Evolutionary conservation across 2,329 filamentous ascomycete genomes (phyloP).

Genomic region (Mycogone perniciosa): DNA sequence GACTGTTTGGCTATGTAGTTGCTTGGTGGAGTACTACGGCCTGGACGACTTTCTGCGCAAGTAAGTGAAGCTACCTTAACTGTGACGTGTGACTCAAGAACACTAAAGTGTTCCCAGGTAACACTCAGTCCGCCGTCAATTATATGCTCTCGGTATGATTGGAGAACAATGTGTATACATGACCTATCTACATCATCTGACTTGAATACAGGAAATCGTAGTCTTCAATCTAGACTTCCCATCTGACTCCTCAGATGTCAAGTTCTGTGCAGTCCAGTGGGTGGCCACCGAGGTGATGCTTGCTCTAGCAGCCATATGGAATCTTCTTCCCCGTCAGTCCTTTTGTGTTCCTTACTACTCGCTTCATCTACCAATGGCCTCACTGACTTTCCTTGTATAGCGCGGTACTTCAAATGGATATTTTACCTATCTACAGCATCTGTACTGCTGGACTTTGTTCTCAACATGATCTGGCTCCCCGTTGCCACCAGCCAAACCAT

Average conservation of each 20-base stretch:
- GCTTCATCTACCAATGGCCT: background rate
- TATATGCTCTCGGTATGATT: constrained; percentile 44
- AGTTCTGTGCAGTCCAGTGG: constrained; percentile 56
- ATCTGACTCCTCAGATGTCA: constrained; percentile 44
- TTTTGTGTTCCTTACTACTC: background rate
- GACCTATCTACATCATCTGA: background rate
- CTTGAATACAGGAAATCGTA: constrained; percentile 42
- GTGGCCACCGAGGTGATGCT: constrained; percentile 48
- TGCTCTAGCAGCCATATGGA: constrained; percentile 42
- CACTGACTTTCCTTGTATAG: constrained; percentile 21
- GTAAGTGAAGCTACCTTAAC: constrained; percentile 21
- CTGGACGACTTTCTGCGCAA: constrained; percentile 54
- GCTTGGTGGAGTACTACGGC: constrained; percentile 59
- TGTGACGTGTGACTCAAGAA: too few species aligned
- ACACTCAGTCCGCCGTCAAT: constrained; percentile 44
- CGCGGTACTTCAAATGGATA: constrained; percentile 40
- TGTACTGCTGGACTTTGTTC: constrained; percentile 51
- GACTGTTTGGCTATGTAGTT: constrained; percentile 54
- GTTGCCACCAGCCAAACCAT: constrained; percentile 49
- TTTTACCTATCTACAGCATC: constrained; percentile 44
- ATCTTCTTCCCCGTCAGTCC: constrained; percentile 44
- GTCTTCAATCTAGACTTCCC: constrained; percentile 52
- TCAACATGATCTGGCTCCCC: constrained; percentile 56
- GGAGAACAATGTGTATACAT: background rate
- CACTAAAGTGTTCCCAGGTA: constrained; percentile 25